Base-by-base conservation (phyloP, 2,329 filamentous ascomycete genomes). In the Coniella vitis region DNA sequence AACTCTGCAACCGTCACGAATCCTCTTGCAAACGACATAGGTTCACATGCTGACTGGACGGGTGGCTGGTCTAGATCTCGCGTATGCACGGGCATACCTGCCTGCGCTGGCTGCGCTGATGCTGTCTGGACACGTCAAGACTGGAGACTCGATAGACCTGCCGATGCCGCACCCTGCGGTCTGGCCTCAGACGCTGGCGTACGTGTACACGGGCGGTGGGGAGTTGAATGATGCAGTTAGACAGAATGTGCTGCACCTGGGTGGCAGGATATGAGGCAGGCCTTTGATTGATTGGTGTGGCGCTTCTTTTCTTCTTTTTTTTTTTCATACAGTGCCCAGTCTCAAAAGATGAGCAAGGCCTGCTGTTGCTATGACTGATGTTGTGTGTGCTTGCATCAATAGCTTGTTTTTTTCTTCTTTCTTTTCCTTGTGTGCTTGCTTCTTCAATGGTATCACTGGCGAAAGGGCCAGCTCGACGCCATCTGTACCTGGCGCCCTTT, bases 91-190 rank as follows among this genome's bases (percentile, higher is more conserved):
- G 2, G 66, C 69, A 13, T 67, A 67, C 51, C 66, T 82, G 3
- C 80, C 79, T 2, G 70, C 77, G 0, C 62, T 83, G 5, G 76
- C 73, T 0, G 69, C 73, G 2, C 63, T 83, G 40, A 73, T 84
- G 55, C 65, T 75, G 31, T 80, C 76, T 0, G 70, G 74, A 4
- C 68, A 75, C 55, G 68, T 82, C 19, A 63, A 64, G 13, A 66
- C 68, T 20, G 73, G 76, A 22, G 79, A 82, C 56, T 65, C 67
- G 2, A 67, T 84, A 45, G 77, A 82, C 54, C 64, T 83, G 9
- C 78, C 79, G 0, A 55, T 84, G 47, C 79, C 79, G 1, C 67
- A 74, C 49, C 78, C 79, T 1, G 70, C 72, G 44, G 72, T 67
- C 7, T 84, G 79, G 79, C 57, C 61, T 2, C 70, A 76, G 47